phyloP scores from a whole-genome alignment of 2,329 filamentous ascomycete species.

The Hymenoscyphus fraxineus region DNA sequence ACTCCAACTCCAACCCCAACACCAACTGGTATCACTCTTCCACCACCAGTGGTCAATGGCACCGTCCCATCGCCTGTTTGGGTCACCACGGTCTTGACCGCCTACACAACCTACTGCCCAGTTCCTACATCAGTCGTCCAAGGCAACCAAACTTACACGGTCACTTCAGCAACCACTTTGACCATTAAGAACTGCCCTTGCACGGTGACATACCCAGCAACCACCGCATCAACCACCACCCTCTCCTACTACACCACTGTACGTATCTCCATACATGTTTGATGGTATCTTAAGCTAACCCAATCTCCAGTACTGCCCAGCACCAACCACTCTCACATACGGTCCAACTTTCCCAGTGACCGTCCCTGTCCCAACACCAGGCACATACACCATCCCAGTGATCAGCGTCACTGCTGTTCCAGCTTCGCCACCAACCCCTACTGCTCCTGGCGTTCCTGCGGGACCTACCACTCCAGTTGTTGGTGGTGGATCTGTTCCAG shows the following conservation, averaged over 20 bases:
- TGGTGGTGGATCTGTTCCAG: conserved; percentile 7
- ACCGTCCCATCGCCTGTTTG: conserved; percentile 4
- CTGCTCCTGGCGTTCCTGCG: conserved; percentile 6
- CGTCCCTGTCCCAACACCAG: conserved; percentile 39
- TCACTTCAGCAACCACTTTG: conserved; percentile 9
- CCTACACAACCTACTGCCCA: conserved; percentile 21
- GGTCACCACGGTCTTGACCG: conserved; percentile 6
- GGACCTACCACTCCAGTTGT: conserved; percentile 8
- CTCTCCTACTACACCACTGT: conserved; percentile 17
- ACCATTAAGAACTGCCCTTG: conserved; percentile 18
- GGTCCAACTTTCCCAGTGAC: conserved; percentile 37
- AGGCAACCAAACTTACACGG: conserved; percentile 19
- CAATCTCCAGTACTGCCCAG: conserved; percentile 36
- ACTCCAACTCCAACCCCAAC: conserved; percentile 3
- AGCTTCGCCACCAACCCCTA: conserved; percentile 14
- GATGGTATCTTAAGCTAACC: background rate
- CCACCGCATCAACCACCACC: conserved; percentile 16
- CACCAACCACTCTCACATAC: conserved; percentile 43
- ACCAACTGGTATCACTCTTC: conserved; percentile 1
- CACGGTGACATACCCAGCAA: conserved; percentile 13
- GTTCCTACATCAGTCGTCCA: conserved; percentile 17
- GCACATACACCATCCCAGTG: conserved; percentile 18
- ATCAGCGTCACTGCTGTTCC: conserved; percentile 15
- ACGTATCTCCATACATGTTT: background rate
- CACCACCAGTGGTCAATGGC: background rate